These are phyloP conservation scores for Paraphaeosphaeria sporulosa DNA, from an alignment of 2,329 filamentous ascomycete genomes.

Conservation along the genomic window DNA sequence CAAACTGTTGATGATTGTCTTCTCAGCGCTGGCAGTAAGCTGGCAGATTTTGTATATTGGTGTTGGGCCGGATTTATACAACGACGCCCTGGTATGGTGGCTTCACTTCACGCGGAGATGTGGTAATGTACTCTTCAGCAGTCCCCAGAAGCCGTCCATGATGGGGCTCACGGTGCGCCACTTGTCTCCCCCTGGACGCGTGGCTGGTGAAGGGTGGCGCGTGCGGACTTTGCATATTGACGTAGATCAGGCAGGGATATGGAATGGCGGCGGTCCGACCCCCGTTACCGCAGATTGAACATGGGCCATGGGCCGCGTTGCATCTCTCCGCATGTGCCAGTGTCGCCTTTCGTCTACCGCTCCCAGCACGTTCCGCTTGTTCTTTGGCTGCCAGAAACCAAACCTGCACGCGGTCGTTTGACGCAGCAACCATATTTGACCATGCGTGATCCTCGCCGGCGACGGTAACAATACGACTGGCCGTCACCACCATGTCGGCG, in stretches of 20 bases:
- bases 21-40: constrained; percentile 2
- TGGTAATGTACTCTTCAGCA: constrained; percentile 9
- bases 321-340: not conserved
- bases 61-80: constrained; percentile 1
- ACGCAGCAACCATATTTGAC: not conserved
- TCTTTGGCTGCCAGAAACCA: not conserved
- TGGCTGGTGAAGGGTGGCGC: constrained; percentile 6
- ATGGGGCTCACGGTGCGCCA: not conserved
- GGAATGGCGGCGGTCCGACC: not conserved
- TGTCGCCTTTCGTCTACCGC: not conserved
- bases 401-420: not conserved
- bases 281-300: constrained; percentile 3
- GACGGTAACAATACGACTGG: constrained; percentile 29
- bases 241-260: constrained; percentile 11
- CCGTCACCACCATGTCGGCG: constrained; percentile 37
- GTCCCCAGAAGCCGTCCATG: not conserved
- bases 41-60: not conserved
- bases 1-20: constrained; percentile 7
- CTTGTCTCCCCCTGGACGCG: constrained; percentile 3
- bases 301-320: not conserved
- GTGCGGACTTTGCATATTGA: constrained; percentile 4
- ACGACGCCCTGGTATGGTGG: constrained; percentile 22
- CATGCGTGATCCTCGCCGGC: constrained; percentile 27
- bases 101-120: constrained; percentile 18
- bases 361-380: not conserved